These are phyloP conservation scores for Ochetophila trinervis DNA, from an alignment of 306 rosid genomes.

Conservation along the genomic window DNA sequence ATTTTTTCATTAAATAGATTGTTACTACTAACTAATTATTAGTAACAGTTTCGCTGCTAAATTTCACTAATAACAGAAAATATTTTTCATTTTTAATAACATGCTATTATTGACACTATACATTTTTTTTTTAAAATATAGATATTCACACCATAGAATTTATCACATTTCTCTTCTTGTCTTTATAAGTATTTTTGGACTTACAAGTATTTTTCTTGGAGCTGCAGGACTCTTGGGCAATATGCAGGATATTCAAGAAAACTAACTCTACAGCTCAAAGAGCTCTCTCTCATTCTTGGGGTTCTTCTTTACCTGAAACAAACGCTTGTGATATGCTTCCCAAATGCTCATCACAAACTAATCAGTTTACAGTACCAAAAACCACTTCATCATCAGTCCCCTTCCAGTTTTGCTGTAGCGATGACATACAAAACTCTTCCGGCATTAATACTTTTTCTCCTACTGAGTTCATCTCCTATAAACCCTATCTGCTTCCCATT, in stretches of 20 bases:
- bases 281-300: slow-evolving; percentile 74
- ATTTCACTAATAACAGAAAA: too few relatives aligned
- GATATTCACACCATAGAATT: too few relatives aligned
- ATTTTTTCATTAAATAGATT: too few relatives aligned
- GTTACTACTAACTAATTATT: too few relatives aligned
- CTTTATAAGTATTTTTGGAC: background rate
- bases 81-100: too few relatives aligned
- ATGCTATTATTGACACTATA: too few relatives aligned
- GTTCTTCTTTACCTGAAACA: slow-evolving; percentile 47
- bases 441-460: slow-evolving; percentile 23
- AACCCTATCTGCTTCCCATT: slow-evolving; percentile 42
- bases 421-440: slow-evolving; percentile 32
- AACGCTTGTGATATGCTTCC: slow-evolving; percentile 34
- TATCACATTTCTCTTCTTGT: background rate
- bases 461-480: slow-evolving; percentile 42
- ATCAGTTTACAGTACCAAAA: slow-evolving; percentile 35
- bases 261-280: slow-evolving; percentile 73
- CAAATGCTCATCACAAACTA: slow-evolving; percentile 19
- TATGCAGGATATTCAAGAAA: slow-evolving; percentile 95
- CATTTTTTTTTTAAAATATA: too few relatives aligned
- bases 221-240: slow-evolving; percentile 92
- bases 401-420: slow-evolving; percentile 35
- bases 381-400: slow-evolving; percentile 18
- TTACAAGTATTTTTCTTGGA: background rate
- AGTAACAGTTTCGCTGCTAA: too few relatives aligned